phyloP scores from a whole-genome alignment of 2,329 filamentous ascomycete species.

The Bipolaris cookei region DNA sequence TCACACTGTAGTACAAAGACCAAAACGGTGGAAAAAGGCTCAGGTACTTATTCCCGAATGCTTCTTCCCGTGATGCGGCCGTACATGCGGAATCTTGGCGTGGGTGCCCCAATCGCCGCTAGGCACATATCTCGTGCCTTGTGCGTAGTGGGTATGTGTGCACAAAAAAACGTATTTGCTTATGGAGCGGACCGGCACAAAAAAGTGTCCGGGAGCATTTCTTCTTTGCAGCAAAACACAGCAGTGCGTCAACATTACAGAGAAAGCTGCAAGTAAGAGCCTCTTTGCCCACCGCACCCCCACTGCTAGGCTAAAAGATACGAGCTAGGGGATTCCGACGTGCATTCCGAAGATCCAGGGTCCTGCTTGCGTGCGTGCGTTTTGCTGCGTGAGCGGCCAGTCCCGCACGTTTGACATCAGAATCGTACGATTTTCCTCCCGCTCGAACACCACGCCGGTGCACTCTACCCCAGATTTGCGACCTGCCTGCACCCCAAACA shows the following conservation, averaged over 20 bases:
- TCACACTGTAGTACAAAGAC: not conserved
- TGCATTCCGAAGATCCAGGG: constrained; percentile 19
- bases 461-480: constrained; percentile 25
- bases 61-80: not conserved
- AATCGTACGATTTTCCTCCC: constrained; percentile 40
- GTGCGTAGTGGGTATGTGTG: not conserved
- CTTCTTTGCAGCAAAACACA: not conserved
- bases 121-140: no score
- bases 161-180: not conserved
- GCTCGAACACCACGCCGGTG: constrained; percentile 15
- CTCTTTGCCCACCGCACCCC: not conserved
- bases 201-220: not conserved
- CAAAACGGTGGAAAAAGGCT: not conserved
- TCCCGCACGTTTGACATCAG: constrained; percentile 30
- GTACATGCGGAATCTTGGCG: not conserved
- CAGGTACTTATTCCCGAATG: not conserved
- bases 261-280: no score
- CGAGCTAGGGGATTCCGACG: constrained; percentile 21
- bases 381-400: constrained; percentile 10
- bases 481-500: not conserved
- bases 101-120: no score
- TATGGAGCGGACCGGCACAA: not conserved
- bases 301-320: not conserved
- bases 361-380: constrained; percentile 2
- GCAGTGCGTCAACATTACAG: no score